Evolutionary conservation across 1,284 basidiomycete genomes (phyloP).

Genomic region (Ustilago crameri): DNA sequence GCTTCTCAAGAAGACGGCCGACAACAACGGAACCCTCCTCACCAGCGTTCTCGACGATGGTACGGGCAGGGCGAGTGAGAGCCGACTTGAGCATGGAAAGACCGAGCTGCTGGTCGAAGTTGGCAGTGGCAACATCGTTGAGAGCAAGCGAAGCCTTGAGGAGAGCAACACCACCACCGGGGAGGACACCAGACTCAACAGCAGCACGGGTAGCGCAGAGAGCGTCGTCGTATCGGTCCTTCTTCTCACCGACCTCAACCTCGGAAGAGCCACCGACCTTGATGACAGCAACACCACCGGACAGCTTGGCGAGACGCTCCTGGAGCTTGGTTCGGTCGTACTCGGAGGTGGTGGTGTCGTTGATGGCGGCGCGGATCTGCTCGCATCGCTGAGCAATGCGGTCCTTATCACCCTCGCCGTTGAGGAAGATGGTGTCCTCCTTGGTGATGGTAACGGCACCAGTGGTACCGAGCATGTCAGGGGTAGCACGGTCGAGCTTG

Average conservation of each 20-base stretch:
- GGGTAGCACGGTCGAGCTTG: slow-evolving; percentile 91
- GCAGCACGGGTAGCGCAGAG: slow-evolving; percentile 96
- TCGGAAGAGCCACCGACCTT: slow-evolving; percentile 93
- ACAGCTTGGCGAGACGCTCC: slow-evolving; percentile 94
- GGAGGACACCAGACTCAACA: slow-evolving; percentile 95
- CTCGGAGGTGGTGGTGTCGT: slow-evolving; percentile 86
- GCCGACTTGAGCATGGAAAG: slow-evolving; percentile 92
- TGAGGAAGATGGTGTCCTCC: slow-evolving; percentile 96
- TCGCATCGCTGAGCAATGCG: slow-evolving; percentile 75
- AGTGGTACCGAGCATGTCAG: slow-evolving; percentile 89
- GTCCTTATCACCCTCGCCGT: slow-evolving; percentile 75
- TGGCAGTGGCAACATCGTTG: slow-evolving; percentile 80
- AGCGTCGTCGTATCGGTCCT: slow-evolving; percentile 98
- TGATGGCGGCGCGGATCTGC: slow-evolving; percentile 87
- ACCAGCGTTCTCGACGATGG: slow-evolving; percentile 93
- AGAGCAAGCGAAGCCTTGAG: slow-evolving; percentile 89
- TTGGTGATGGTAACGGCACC: slow-evolving; percentile 95
- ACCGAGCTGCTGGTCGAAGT: slow-evolving; percentile 98
- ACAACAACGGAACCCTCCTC: slow-evolving; percentile 94
- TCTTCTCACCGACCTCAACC: slow-evolving; percentile 99
- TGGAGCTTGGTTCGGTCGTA: slow-evolving; percentile 96
- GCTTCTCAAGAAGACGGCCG: slow-evolving; percentile 72
- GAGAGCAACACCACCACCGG: slow-evolving; percentile 88
- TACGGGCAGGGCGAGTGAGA: slow-evolving; percentile 80
- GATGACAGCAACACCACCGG: slow-evolving; percentile 97